phyloP scores from a whole-genome alignment of 192 early-diverging fungal genomes.

The Helicostylum pulchrum region DNA sequence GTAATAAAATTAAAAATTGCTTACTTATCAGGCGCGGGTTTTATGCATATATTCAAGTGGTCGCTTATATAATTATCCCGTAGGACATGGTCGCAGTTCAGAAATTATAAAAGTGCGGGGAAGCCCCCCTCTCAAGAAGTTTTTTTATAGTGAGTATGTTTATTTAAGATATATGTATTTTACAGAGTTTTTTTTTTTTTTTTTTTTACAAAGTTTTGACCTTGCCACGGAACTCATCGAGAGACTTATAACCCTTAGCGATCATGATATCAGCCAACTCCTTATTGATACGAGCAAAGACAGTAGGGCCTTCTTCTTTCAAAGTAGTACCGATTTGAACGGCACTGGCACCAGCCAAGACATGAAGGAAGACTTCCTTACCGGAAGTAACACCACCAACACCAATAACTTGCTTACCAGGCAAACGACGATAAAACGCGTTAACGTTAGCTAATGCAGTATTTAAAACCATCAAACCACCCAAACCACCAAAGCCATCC shows the following conservation, averaged over 20 bases:
- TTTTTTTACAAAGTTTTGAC: conserved; percentile 36
- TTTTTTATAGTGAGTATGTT: too few relatives aligned
- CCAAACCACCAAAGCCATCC: conserved; percentile 38
- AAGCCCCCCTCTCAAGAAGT: too few relatives aligned
- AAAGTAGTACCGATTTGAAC: conserved; percentile 37
- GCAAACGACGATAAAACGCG: conserved; percentile 31
- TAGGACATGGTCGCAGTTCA: too few relatives aligned
- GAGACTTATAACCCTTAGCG: conserved; percentile 27
- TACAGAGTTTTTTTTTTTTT: conserved; percentile 3
- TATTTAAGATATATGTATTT: neutral
- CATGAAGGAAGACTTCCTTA: conserved; percentile 37
- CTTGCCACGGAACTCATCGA: conserved; percentile 38
- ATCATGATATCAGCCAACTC: conserved; percentile 33
- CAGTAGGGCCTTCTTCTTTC: conserved; percentile 31
- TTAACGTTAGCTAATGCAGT: conserved; percentile 38
- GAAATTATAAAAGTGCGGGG: too few relatives aligned
- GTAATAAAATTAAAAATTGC: too few relatives aligned
- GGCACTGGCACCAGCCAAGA: conserved; percentile 35
- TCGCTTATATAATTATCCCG: too few relatives aligned
- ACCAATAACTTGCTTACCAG: conserved; percentile 34
- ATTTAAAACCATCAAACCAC: conserved; percentile 26
- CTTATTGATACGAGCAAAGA: conserved; percentile 33
- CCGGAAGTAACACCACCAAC: conserved; percentile 36
- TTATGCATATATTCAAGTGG: too few relatives aligned
- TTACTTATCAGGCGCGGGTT: too few relatives aligned